Conservation (phyloP, 2,329 filamentous ascomycete species). For the Trichoderma pleuroti region DNA sequence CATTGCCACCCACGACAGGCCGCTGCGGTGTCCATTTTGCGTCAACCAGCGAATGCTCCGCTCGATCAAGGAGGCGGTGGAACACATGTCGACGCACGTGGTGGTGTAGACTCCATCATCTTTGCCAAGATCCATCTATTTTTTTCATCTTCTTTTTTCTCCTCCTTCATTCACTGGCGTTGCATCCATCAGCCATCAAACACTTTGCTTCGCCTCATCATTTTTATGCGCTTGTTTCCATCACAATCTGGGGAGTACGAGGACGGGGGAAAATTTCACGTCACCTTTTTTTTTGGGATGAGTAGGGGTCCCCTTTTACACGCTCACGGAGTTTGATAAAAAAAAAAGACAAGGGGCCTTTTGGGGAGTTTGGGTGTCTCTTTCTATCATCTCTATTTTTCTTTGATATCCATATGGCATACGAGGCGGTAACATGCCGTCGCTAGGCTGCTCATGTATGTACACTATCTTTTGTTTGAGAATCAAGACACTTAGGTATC, state of each 20-base stretch:
- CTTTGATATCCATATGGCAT: background rate
- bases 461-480: background rate
- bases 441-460: background rate
- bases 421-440: background rate
- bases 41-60: constrained; percentile 60
- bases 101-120: constrained; percentile 41
- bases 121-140: background rate
- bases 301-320: background rate
- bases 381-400: background rate
- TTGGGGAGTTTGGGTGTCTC: constrained; percentile 9
- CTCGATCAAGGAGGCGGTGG: constrained; percentile 59
- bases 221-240: background rate
- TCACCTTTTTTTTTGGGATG: background rate
- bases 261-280: background rate
- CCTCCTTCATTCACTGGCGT: background rate
- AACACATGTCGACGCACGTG: constrained; percentile 60
- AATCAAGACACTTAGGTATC: background rate
- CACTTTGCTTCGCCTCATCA: background rate
- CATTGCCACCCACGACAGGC: constrained; percentile 44
- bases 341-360: background rate
- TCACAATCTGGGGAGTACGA: background rate
- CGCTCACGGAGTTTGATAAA: constrained; percentile 5
- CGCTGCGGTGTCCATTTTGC: constrained; percentile 58
- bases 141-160: background rate
- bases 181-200: background rate